phyloP scores from a whole-genome alignment of 2,329 filamentous ascomycete species.

The Colletotrichum sp. region DNA sequence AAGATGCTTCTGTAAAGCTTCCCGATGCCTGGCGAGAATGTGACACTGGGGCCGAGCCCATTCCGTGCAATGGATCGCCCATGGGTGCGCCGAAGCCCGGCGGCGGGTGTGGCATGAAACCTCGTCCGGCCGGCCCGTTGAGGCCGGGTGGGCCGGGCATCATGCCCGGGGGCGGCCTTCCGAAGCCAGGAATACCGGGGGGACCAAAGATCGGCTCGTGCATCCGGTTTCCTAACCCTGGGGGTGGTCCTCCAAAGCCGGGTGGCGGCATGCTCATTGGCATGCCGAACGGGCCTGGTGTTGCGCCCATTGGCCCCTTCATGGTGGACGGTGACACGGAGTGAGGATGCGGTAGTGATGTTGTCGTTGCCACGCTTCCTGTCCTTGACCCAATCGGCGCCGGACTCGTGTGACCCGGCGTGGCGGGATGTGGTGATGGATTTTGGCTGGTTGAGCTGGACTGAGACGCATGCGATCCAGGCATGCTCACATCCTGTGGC shows the following conservation, averaged over 20 bases:
- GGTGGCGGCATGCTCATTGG: constrained; percentile 63
- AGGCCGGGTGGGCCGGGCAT: constrained; percentile 58
- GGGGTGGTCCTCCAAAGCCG: constrained; percentile 42
- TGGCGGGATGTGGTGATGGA: constrained; percentile 64
- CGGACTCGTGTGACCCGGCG: constrained; percentile 69
- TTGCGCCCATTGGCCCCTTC: constrained; percentile 41
- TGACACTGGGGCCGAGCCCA: constrained; percentile 49
- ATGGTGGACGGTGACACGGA: constrained; percentile 68
- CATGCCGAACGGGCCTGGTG: constrained; percentile 56
- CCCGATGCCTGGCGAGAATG: constrained; percentile 81
- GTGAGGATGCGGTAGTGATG: constrained; percentile 42
- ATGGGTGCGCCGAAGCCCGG: constrained; percentile 58
- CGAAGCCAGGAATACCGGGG: constrained; percentile 37
- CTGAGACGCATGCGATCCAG: constrained; percentile 74
- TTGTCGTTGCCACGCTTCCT: constrained; percentile 30
- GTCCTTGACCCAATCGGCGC: constrained; percentile 70
- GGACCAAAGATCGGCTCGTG: constrained; percentile 55
- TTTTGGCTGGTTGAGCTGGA: constrained; percentile 62
- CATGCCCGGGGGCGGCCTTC: constrained; percentile 47
- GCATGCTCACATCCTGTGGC: constrained; percentile 75
- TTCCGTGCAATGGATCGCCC: constrained; percentile 42
- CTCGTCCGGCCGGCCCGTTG: constrained; percentile 46
- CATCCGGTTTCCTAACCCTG: constrained; percentile 46
- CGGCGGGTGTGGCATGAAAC: constrained; percentile 48
- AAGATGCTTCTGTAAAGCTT: constrained; percentile 63